Evolutionary conservation across 2,329 filamentous ascomycete genomes (phyloP), one percentile per base, ranked within the genome.

Genomic region (Penicillium capsulatum): DNA sequence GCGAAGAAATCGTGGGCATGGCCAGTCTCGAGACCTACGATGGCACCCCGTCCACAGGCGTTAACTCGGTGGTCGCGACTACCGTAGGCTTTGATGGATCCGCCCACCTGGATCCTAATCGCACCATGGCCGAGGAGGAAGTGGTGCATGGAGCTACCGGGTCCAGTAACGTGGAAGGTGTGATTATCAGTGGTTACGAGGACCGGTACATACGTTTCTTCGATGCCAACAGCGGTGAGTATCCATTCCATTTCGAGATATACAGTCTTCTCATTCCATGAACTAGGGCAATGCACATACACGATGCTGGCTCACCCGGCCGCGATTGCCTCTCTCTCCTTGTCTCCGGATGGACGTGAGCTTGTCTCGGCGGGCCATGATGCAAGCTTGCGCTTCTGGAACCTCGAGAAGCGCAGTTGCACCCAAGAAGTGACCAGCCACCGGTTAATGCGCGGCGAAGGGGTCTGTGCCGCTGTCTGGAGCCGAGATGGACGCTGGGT

Each of bases 261-360:
- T n/a, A 31, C 15, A 17, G 17, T 34, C 49, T 57, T 45, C 60
- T 50, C 38, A 45, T 40, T 45, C 8, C 20, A 34, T 14, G 5
- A 22, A 5, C 9, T 9, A 97, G 92, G 92, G 41, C 92, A 98
- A 88, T 96, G 90, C 70, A 97, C 92, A 49, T 98, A 98, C 68
- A 94, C 86, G 58, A 98, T 98, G 92, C 80, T 97, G 44, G 92
- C 92, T 4, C 92, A 98, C 57, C 89, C 92, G 1, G 85, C 90
- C 3, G 84, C 92, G 40, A 96, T 98, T 51, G 94, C 92, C 1
- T 84, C 86, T 17, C 76, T 98, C 4, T 94, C 88, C 0, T 78
- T 98, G 14, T 95, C 88, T 53, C 92, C 91, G 10, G 91, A 97
- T 59, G 90, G 91, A 31, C 83, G 84, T 42, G 92, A 98, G 71